phyloP scores from a whole-genome alignment of 345 rosid species.

The Populus davidiana region DNA sequence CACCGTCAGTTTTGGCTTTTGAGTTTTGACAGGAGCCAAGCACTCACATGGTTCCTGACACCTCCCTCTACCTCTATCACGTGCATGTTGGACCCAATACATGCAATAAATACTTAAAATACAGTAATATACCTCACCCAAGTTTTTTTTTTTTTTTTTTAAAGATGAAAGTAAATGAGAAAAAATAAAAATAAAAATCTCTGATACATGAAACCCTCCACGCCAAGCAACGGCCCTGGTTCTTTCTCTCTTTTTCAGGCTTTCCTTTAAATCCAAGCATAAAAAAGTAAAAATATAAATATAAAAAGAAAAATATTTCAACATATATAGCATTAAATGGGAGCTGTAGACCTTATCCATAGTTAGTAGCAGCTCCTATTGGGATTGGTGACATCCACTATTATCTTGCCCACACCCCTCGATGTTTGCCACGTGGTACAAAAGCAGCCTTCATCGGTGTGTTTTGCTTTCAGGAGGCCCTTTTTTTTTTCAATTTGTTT shows the following conservation, averaged over 20 bases:
- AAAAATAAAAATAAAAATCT: background rate
- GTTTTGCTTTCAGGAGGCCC: background rate
- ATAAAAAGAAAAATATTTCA: background rate
- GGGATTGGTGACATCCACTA: slow-evolving; percentile 21
- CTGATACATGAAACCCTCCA: slow-evolving; percentile 35
- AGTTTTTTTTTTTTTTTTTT: background rate
- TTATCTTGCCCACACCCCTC: slow-evolving; percentile 5
- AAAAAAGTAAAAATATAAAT: slow-evolving; percentile 6
- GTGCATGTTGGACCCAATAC: slow-evolving; percentile 40
- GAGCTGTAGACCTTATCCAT: slow-evolving; percentile 19
- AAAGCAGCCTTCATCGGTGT: slow-evolving; percentile 3
- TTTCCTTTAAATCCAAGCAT: slow-evolving; percentile 45
- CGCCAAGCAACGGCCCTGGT: slow-evolving; percentile 50
- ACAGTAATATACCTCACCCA: background rate
- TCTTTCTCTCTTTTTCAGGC: slow-evolving; percentile 37
- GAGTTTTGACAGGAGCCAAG: slow-evolving; percentile 34
- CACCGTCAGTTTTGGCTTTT: slow-evolving; percentile 49
- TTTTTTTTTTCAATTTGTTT: too few relatives aligned
- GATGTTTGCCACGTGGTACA: slow-evolving; percentile 27
- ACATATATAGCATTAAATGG: background rate
- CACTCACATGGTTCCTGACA: slow-evolving; percentile 58
- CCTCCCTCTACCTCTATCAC: slow-evolving; percentile 36
- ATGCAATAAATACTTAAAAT: slow-evolving; percentile 8
- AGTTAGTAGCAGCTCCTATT: slow-evolving; percentile 1
- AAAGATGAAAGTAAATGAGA: background rate